phyloP scores from a whole-genome alignment of 208 protist species.

The Polymyxa betae region DNA sequence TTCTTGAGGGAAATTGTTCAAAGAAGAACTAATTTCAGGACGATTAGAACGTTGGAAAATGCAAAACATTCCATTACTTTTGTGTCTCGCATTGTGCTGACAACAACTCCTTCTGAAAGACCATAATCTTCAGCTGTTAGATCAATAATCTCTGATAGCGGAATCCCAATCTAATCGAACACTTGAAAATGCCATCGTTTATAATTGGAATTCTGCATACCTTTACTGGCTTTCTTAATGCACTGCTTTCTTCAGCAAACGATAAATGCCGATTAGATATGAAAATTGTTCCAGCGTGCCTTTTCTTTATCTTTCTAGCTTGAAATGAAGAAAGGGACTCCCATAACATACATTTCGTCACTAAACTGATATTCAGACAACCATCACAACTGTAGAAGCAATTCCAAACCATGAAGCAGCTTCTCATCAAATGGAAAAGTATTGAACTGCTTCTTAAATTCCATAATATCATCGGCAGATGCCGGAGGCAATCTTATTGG shows the following conservation, averaged over 20 bases:
- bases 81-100: slow-evolving; percentile 40
- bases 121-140: slow-evolving; percentile 33
- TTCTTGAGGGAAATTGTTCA: slow-evolving; percentile 23
- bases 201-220: background rate
- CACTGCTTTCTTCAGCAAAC: slow-evolving; percentile 4
- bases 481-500: background rate
- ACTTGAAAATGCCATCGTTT: background rate
- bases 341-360: slow-evolving; percentile 1
- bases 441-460: slow-evolving; percentile 9
- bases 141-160: slow-evolving; percentile 9
- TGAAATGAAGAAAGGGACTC: slow-evolving; percentile 41
- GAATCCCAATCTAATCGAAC: slow-evolving; percentile 37
- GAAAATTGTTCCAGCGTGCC: background rate
- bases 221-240: slow-evolving; percentile 23
- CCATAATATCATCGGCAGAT: background rate
- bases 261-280: slow-evolving; percentile 35
- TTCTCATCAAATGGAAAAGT: background rate
- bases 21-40: slow-evolving; percentile 25
- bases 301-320: background rate
- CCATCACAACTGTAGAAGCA: background rate
- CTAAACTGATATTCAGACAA: background rate
- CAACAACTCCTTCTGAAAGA: background rate
- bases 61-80: slow-evolving; percentile 7
- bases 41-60: slow-evolving; percentile 6
- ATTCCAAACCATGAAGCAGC: background rate